Base-by-base conservation (phyloP, 208 protist species). In the Leishmania braziliensis region DNA sequence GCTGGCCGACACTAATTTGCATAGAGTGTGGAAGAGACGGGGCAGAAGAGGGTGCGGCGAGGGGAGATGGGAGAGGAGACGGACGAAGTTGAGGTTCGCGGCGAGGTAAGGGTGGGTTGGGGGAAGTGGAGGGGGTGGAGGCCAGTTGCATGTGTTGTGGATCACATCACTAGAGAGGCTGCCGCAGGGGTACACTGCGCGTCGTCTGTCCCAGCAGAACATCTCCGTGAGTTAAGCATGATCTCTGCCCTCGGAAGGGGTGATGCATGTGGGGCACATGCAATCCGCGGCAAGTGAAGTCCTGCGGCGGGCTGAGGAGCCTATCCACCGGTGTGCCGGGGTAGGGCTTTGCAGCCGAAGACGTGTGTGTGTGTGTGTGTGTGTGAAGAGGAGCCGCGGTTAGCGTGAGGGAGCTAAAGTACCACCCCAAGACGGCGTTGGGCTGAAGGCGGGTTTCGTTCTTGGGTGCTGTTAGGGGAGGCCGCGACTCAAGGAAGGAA, bases 21-120 rank as follows among this genome's bases (percentile, higher is more conserved):
- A 39, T 39, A 39, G 48, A n/a, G 60, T 86, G 75, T 0, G 84
- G 83, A 9, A 75, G 63, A 14, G 36, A 39, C 0, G 36, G 36
- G 0, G 36, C 36, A 39, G 36, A 39, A 0, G 36, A 39, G 36
- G 36, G 36, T 39, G 36, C 36, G 36, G 36, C 36, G 36, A 39
- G 36, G 36, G 36, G 63, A 51, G 12, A 56, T 56, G 53, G 16
- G 16, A 6, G 53, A 1, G 29, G 5, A 12, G 62, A 39, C 12
- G 29, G 8, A 4, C 23, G 36, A 39, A 5, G 62, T 66, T 23
- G 29, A 39, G 62, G 62, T 66, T 66, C 62, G 62, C n/a, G 36
- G 36, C 36, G 1, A 0, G 36, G 36, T 39, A 39, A 39, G 36
- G 29, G 9, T 39, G 8, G 29, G 29, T 20, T 12, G 29, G 62